Percentiles rank a stretch among this genome's conserved stretches.
phyloP scores from a whole-genome alignment of 1,284 basidiomycete species.

The Stereum hirsutum region DNA sequence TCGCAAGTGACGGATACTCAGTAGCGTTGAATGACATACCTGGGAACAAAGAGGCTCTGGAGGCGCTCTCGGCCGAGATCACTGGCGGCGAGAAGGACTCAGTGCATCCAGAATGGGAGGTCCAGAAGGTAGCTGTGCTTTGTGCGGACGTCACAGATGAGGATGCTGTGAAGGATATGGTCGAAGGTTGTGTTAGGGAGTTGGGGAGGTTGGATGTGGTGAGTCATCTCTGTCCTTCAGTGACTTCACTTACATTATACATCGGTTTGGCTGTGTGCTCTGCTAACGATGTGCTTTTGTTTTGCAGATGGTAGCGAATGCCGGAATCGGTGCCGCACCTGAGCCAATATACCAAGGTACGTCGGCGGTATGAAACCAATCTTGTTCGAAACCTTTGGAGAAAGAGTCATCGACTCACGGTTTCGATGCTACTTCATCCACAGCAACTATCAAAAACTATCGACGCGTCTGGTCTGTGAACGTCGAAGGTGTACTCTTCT shows the following conservation, averaged over 20 bases:
- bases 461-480: not conserved
- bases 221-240: constrained; percentile 5
- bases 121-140: not conserved
- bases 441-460: constrained; percentile 1
- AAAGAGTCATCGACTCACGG: not conserved
- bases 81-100: too few relatives aligned
- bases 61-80: not conserved
- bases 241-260: too few relatives aligned
- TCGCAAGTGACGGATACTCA: constrained; percentile 11
- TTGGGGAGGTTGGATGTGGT: constrained; percentile 30
- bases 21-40: constrained; percentile 11
- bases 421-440: not conserved
- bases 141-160: constrained; percentile 2
- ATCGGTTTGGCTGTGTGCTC: too few relatives aligned
- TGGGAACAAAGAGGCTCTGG: not conserved
- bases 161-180: constrained; percentile 24
- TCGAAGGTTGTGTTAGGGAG: constrained; percentile 18
- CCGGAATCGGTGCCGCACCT: constrained; percentile 15
- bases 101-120: too few relatives aligned
- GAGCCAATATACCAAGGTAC: too few relatives aligned
- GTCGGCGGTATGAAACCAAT: constrained; percentile 15
- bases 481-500: constrained; percentile 1
- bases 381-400: not conserved
- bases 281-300: not conserved
- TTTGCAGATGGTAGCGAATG: constrained; percentile 22